phyloP scores from a whole-genome alignment of 192 early-diverging fungal species.

The Funneliformis geosporum region DNA sequence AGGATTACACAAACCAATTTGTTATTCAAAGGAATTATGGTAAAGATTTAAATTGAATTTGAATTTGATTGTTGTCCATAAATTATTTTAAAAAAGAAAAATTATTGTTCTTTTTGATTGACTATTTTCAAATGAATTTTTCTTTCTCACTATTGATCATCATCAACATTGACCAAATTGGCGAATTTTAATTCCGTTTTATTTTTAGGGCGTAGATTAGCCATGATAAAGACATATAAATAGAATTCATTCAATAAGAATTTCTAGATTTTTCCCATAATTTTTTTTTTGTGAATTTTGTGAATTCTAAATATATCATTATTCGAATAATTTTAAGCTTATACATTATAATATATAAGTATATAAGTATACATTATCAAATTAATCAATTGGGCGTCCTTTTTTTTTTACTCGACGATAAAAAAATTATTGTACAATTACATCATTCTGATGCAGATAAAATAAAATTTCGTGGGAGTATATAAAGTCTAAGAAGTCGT shows the following conservation, averaged over 20 bases:
- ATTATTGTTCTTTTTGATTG: no score
- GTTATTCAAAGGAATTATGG: no score
- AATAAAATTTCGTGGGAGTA: background rate
- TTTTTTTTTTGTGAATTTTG: background rate
- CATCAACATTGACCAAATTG: no score
- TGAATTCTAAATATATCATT: background rate
- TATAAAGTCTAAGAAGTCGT: background rate
- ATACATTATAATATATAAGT: background rate
- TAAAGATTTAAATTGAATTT: no score
- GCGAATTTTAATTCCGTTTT: no score
- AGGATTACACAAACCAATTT: no score
- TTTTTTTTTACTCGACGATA: no score
- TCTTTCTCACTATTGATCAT: no score
- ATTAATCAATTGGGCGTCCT: background rate
- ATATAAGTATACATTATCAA: background rate
- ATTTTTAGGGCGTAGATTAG: background rate
- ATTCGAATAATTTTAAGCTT: background rate
- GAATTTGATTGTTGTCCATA: no score
- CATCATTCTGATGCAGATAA: background rate
- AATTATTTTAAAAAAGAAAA: no score
- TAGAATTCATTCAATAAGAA: background rate
- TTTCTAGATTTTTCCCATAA: background rate
- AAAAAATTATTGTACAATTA: background rate
- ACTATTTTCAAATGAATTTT: no score
- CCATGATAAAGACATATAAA: background rate